Evolutionary conservation across 2,329 filamentous ascomycete genomes (phyloP).

Genomic region (Aureobasidium sp.): DNA sequence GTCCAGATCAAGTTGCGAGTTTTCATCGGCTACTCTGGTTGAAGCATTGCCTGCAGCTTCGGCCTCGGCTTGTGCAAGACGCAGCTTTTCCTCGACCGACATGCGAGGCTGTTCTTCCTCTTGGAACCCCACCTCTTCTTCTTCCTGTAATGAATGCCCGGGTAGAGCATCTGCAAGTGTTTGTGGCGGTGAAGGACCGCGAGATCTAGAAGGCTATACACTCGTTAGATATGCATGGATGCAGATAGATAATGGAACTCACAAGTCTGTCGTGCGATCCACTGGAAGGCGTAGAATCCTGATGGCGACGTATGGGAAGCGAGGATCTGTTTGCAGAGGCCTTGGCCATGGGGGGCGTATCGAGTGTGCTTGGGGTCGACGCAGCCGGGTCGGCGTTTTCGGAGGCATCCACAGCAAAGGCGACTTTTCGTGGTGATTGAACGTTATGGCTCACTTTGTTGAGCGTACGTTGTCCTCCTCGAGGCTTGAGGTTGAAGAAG

Average conservation of each 20-base stretch:
- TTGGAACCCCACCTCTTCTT: conserved; percentile 20
- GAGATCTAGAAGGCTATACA: conserved; percentile 18
- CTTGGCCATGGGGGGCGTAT: conserved; percentile 24
- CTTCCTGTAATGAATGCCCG: conserved; percentile 24
- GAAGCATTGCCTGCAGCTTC: conserved; percentile 34
- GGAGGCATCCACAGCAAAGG: conserved; percentile 28
- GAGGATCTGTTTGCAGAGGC: conserved; percentile 2
- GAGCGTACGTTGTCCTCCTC: conserved; percentile 24
- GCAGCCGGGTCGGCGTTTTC: conserved; percentile 7
- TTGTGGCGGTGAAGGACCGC: conserved; percentile 21
- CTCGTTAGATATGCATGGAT: conserved; percentile 22
- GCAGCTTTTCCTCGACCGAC: conserved; percentile 43
- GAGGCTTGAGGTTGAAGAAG: conserved; percentile 31
- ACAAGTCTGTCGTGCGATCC: conserved; percentile 16
- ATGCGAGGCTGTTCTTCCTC: conserved; percentile 24
- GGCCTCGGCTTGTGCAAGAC: conserved; percentile 37
- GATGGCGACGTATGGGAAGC: conserved; percentile 1
- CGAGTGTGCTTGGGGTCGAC: conserved; percentile 21
- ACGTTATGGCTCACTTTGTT: conserved; percentile 13
- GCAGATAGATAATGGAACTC: conserved; percentile 15
- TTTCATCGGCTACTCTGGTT: conserved; percentile 15
- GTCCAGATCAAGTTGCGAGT: conserved; percentile 34
- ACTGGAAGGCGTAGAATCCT: neutral
- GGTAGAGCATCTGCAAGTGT: conserved; percentile 22
- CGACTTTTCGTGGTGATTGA: conserved; percentile 18